Base-by-base conservation (phyloP, 768 basidiomycete species). In the Leucogyrophana mollusca region DNA sequence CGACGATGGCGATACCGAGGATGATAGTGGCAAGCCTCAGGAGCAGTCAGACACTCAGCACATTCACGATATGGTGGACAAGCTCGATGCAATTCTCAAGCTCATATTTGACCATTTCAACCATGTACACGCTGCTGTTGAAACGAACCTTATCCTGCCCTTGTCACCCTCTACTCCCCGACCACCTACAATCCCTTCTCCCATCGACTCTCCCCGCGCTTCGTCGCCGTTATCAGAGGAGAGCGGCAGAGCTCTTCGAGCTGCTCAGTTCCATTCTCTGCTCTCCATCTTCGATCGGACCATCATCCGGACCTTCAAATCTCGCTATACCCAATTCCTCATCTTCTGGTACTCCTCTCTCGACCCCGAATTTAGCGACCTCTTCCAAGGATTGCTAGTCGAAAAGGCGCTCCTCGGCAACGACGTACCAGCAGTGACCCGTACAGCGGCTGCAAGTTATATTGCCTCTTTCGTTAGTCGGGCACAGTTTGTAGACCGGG, bases 261-360 rank as follows among this genome's bases (percentile, higher is more conserved):
- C 76, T 5, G 62, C 79, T 1, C 90, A 90, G 54, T 98, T 98
- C 64, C 79, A 89, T 55, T 79, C 87, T 22, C 84, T 99, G 16
- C 81, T 99, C 41, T 83, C 87, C 52, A 92, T 97, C 52, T 99
- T 99, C 58, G 92, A 96, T 63, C 83, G 91, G 33, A 85, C 85
- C 30, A 93, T 99, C 61, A 79, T 99, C 40, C 88, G 85, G 32
- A 98, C 96, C 2, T 96, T 96, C 73, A 94, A 94, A 59, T 96
- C 94, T 0, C 89, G 94, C 32, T 96, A 98, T 65, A 94, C 93
- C 11, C 96, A 98, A 58, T 99, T 99, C 69, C 79, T 99, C 50
- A 59, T 98, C 37, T 99, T 99, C 73, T 96, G 92, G 84, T 92
- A 86, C 59, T 79, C 94, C 17, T 97, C 95, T 0, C 84, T 95